Evolutionary conservation across 1,284 basidiomycete species (phyloP), one percentile per base, ranked within the genome.

Genomic region (Peniophora sp.): DNA sequence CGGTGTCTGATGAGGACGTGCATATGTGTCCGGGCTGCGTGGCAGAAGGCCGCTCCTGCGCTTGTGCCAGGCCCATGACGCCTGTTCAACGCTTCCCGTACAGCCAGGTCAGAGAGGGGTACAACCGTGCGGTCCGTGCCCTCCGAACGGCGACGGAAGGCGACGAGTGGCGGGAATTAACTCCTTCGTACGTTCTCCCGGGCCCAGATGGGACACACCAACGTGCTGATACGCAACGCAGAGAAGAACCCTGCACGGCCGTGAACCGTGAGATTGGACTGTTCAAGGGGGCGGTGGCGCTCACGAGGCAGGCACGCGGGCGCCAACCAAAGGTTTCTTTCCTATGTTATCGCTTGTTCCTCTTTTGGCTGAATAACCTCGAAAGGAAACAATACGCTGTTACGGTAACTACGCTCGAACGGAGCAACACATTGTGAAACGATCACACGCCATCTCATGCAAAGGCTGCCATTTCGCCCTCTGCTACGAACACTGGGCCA

Each of bases 1-100:
- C 42, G 23, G 51, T 49, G 11, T 24, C 62, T 35, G 74, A 69
- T 2, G 71, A 72, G 54, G 75, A 74, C n/a, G 64, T 79, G 51
- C 60, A 74, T 23, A 62, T 87, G 3, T 90, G 88, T 60, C 67
- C 84, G 0, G 69, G 70, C n/a, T 90, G 87, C 63, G 89, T 83
- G 57, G 73, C 76, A 9, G 87, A 90, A 60, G 88, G 88, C 10
- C 75, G 87, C 23, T 75, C 70, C 15, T 90, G 87, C 58, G 57
- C 50, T 35, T 89, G 88, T 58, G 64, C 60, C 39, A 11, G 48
- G 3, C 47, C 50, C 11, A 85, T 88, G 85, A 54, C 64, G 10
- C 77, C 83, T 0, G 68, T 71, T 48, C 84, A 87, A 58, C 73
- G 69, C 55, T 73, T 74, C 37, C 66, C 71, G 2, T 72, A 74